Conservation (phyloP, 2,329 filamentous ascomycete genomes). For the Talaromyces sp. region DNA sequence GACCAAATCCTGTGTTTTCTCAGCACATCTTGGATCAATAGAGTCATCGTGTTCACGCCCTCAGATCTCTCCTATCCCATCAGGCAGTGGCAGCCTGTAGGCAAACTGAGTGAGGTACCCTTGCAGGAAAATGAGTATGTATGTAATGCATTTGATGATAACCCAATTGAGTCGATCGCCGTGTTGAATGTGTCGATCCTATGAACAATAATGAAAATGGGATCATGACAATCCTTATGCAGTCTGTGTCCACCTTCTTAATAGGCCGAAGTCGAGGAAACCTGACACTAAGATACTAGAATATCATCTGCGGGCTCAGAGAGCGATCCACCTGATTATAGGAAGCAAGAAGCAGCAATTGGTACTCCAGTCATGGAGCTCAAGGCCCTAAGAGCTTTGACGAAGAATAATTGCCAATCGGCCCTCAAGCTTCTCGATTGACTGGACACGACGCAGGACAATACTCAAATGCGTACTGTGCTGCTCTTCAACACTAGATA, state of each 20-base stretch:
- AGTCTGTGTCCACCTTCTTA: neutral
- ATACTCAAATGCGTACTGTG: no score
- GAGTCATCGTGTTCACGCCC: neutral
- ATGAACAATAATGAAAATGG: neutral
- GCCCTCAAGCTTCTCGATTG: neutral
- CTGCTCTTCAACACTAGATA: no score
- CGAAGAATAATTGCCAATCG: neutral
- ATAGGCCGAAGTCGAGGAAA: neutral
- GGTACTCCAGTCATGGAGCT: neutral
- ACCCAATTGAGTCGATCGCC: neutral
- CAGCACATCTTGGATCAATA: neutral
- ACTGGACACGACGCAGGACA: neutral
- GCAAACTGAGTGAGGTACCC: neutral
- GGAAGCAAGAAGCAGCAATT: neutral
- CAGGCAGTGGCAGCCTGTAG: neutral
- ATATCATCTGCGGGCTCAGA: neutral
- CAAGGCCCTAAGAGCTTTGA: neutral
- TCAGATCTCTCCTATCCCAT: neutral
- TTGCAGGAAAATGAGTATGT: neutral
- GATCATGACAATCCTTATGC: slow-evolving; percentile 3
- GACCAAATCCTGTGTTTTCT: neutral
- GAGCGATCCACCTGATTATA: neutral
- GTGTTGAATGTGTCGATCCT: neutral
- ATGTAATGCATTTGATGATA: neutral
- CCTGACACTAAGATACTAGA: neutral